Base-by-base conservation (phyloP, 164 flowering plant genomes). In the Amborella trichopoda region DNA sequence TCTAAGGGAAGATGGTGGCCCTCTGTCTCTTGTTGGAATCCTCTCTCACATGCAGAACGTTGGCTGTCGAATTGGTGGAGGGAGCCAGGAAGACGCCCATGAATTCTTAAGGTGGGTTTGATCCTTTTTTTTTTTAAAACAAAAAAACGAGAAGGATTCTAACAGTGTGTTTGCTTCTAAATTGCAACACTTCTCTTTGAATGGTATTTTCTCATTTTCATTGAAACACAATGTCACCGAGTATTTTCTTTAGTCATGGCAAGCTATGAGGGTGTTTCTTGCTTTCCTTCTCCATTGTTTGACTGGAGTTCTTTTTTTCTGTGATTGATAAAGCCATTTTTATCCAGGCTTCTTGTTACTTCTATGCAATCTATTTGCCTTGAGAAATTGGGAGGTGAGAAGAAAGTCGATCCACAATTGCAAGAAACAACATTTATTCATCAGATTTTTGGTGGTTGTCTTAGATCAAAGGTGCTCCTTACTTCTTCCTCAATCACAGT, bases 81-180 rank as follows among this genome's bases (percentile, higher is more conserved):
- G 94, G 48, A 81, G 80, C 57, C 86, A 86, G 60, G 96, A 87
- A 76, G 96, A 87, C 69, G 96, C 96, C 21, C 96, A 87, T 61
- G 96, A 88, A 59, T 88, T 88, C 60, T 64, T 88, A 54, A 81
- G 96, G 96, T 83, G 43, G 47, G 55, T 61, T 13, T n/a, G n/a
- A n/a, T n/a, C n/a, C n/a, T n/a, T n/a, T n/a, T n/a, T n/a, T n/a
- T n/a, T n/a, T n/a, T n/a, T n/a, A n/a, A n/a, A n/a, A n/a, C n/a
- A n/a, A n/a, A n/a, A n/a, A n/a, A n/a, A n/a, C n/a, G n/a, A n/a
- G n/a, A n/a, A n/a, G n/a, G n/a, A n/a, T n/a, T n/a, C n/a, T n/a
- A n/a, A n/a, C n/a, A n/a, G n/a, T n/a, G n/a, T n/a, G n/a, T n/a
- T n/a, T n/a, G n/a, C n/a, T n/a, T n/a, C n/a, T n/a, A n/a, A n/a